Conservation (phyloP, 2,329 filamentous ascomycete species). For the Myriosclerotinia curreyana region DNA sequence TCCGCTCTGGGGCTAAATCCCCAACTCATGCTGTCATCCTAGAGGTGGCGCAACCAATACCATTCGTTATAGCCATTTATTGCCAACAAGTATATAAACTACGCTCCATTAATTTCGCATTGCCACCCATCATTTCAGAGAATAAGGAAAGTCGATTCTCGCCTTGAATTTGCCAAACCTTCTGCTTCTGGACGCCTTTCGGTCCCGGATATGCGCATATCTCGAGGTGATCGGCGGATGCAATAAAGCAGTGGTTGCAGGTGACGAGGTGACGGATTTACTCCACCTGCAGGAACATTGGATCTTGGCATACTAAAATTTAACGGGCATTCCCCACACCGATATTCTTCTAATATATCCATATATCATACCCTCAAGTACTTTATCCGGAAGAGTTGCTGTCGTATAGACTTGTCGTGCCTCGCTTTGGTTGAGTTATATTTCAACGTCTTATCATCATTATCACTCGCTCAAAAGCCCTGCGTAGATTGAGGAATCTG, state of each 20-base stretch:
- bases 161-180: conserved; percentile 23
- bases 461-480: conserved; percentile 13
- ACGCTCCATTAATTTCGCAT: conserved; percentile 3
- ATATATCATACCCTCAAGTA: conserved; percentile 15
- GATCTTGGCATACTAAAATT: conserved; percentile 15
- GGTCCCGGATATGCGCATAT: conserved; percentile 22
- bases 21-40: conserved; percentile 9
- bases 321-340: conserved; percentile 31
- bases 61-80: conserved; percentile 1
- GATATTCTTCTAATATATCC: conserved; percentile 20
- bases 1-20: conserved; percentile 12
- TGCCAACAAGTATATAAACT: conserved; percentile 6
- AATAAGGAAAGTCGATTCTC: not conserved
- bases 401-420: conserved; percentile 25
- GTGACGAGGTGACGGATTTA: conserved; percentile 37
- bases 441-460: not conserved
- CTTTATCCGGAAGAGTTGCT: conserved; percentile 29
- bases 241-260: conserved; percentile 35
- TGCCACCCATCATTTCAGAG: conserved; percentile 8
- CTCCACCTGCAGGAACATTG: conserved; percentile 37
- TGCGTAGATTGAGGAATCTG: conserved; percentile 41
- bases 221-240: conserved; percentile 28
- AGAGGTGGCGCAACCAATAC: conserved; percentile 13
- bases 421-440: conserved; percentile 16
- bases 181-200: conserved; percentile 22